Evolutionary conservation across 1,139 yeast genomes (phyloP).

Genomic region (Saccharomyces hybrid): DNA sequence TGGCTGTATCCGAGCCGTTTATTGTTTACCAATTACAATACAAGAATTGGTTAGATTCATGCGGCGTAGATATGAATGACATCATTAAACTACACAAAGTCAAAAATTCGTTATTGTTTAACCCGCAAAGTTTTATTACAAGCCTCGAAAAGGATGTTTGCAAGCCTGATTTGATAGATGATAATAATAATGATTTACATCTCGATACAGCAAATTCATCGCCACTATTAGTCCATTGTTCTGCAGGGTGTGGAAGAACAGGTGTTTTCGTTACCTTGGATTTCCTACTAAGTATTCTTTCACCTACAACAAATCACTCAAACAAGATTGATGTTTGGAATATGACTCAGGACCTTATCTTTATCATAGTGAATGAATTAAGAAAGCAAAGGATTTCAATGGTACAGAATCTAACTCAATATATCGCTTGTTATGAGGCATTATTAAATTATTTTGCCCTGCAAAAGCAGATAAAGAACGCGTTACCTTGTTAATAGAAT

Average conservation of each 20-base stretch:
- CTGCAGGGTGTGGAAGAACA: conserved; percentile 91
- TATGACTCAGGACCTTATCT: conserved; percentile 32
- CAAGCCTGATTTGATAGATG: background rate
- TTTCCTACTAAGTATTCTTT: conserved; percentile 45
- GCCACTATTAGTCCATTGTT: conserved; percentile 69
- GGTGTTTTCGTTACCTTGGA: conserved; percentile 80
- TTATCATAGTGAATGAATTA: conserved; percentile 40
- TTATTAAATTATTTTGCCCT: conserved; percentile 32
- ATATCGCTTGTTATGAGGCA: conserved; percentile 61
- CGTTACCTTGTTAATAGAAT: background rate
- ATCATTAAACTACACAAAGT: conserved; percentile 45
- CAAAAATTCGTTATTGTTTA: conserved; percentile 37
- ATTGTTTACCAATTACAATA: conserved; percentile 60
- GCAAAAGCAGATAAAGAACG: conserved; percentile 6
- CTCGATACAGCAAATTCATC: conserved; percentile 6
- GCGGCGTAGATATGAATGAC: conserved; percentile 51
- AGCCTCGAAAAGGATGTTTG: conserved; percentile 13
- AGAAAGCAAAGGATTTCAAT: conserved; percentile 69
- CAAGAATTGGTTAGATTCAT: conserved; percentile 77
- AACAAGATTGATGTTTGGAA: conserved; percentile 33
- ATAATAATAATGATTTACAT: background rate
- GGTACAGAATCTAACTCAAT: conserved; percentile 78
- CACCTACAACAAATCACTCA: conserved; percentile 19
- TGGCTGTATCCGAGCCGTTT: conserved; percentile 9
- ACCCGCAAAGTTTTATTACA: conserved; percentile 11